phyloP scores from a whole-genome alignment of 441 rosid species.

The Erodium moschatum region DNA sequence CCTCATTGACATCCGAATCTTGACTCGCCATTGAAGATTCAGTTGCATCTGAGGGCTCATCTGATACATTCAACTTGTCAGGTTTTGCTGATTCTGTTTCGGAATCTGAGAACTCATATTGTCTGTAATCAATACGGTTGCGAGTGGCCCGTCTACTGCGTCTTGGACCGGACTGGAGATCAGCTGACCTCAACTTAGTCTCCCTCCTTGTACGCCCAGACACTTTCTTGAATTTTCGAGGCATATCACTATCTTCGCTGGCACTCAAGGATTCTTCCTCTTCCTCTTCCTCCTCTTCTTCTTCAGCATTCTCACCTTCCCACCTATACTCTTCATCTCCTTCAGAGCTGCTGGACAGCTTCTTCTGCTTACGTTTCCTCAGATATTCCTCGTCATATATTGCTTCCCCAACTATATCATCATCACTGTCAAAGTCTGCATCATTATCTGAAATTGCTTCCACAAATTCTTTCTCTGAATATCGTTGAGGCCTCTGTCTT shows the following conservation, averaged over 20 bases:
- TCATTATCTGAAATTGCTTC: slow-evolving; percentile 87
- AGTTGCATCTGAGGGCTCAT: slow-evolving; percentile 54
- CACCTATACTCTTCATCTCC: slow-evolving; percentile 87
- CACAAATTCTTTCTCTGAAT: slow-evolving; percentile 66
- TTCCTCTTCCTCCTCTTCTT: slow-evolving; percentile 73
- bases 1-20: slow-evolving; percentile 51
- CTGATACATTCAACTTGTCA: slow-evolving; percentile 39
- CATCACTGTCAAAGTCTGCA: slow-evolving; percentile 76
- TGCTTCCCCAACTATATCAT: slow-evolving; percentile 97
- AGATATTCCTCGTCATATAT: slow-evolving; percentile 89
- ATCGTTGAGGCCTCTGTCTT: slow-evolving; percentile 83
- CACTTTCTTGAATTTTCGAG: slow-evolving; percentile 55
- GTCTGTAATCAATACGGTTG: slow-evolving; percentile 62
- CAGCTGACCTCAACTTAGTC: slow-evolving; percentile 64
- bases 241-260: slow-evolving; percentile 79
- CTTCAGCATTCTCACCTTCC: slow-evolving; percentile 86
- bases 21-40: slow-evolving; percentile 63
- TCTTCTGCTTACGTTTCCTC: slow-evolving; percentile 68
- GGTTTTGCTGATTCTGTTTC: slow-evolving; percentile 55
- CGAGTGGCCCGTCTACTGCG: slow-evolving; percentile 87
- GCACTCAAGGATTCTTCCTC: slow-evolving; percentile 44
- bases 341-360: slow-evolving; percentile 78
- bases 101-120: slow-evolving; percentile 75
- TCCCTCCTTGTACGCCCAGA: slow-evolving; percentile 63
- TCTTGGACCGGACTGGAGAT: slow-evolving; percentile 73